Percentiles rank a stretch among this genome's conserved stretches.
Conservation (phyloP, 148 eudicot genomes). For the Cornus controversa region DNA sequence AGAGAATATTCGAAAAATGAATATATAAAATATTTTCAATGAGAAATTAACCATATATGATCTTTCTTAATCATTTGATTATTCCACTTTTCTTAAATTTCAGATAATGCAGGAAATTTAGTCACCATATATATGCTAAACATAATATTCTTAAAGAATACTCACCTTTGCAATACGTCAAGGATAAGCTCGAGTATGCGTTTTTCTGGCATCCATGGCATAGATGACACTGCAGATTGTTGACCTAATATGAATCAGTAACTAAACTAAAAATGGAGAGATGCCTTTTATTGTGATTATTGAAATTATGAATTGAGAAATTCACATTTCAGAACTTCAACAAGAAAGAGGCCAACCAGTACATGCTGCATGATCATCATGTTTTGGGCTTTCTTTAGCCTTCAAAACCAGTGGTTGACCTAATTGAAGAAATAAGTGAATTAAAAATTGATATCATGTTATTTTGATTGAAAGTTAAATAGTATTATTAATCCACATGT, state of each 20-base stretch:
- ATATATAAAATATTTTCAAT: neutral
- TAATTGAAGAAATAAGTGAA: conserved; percentile 16
- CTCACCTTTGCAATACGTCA: conserved; percentile 71
- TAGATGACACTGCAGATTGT: conserved; percentile 15
- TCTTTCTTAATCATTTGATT: neutral
- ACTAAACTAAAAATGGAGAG: neutral
- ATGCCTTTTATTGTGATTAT: neutral
- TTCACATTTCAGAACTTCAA: neutral
- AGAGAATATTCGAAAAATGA: conserved; percentile 1
- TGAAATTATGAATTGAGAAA: neutral
- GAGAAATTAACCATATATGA: neutral
- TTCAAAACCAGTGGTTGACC: conserved; percentile 12
- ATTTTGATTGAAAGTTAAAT: neutral
- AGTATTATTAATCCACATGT: neutral
- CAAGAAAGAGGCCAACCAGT: conserved; percentile 8
- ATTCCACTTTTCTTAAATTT: neutral
- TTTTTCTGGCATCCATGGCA: conserved; percentile 52
- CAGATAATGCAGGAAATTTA: neutral
- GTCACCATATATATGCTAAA: neutral
- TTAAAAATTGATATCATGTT: neutral
- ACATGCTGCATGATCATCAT: conserved; percentile 17
- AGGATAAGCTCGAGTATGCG: conserved; percentile 64
- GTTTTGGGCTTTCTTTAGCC: conserved; percentile 20
- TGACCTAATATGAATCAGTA: conserved; percentile 14
- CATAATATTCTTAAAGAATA: neutral